Conservation (phyloP, 2,329 filamentous ascomycete genomes). For the Exophiala dermatitidis region DNA sequence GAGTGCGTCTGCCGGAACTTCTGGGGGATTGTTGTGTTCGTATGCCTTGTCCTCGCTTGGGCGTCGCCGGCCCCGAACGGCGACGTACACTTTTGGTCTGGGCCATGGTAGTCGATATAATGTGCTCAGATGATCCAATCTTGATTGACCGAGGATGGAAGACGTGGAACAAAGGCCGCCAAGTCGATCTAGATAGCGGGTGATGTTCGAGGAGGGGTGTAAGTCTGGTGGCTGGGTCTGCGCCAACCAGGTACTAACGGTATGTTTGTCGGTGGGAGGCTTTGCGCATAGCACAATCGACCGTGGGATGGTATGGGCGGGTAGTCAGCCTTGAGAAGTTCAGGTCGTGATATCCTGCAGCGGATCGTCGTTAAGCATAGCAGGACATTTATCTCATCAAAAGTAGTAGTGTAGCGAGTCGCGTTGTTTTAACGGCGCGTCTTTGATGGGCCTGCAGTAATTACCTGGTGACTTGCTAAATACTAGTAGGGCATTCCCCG, state of each 20-base stretch:
- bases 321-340: no score
- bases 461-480: no score
- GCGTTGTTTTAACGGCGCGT: no score
- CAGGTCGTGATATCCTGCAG: no score
- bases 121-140: not conserved
- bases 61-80: constrained; percentile 16
- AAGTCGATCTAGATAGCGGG: not conserved
- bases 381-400: no score
- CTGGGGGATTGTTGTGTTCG: constrained; percentile 16
- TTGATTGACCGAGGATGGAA: not conserved
- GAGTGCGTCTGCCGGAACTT: constrained; percentile 23
- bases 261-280: not conserved
- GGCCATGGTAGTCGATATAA: constrained; percentile 10
- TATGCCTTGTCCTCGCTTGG: constrained; percentile 18
- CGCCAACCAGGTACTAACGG: not conserved
- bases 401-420: no score
- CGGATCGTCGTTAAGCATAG: no score
- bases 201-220: not conserved
- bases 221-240: not conserved
- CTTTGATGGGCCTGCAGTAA: no score
- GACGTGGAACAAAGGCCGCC: not conserved
- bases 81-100: constrained; percentile 20
- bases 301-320: no score
- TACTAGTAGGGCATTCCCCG: no score
- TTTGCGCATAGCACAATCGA: no score